Base-by-base conservation (phyloP, 1,284 basidiomycete species). In the Apiotrichum veenhuisii region DNA sequence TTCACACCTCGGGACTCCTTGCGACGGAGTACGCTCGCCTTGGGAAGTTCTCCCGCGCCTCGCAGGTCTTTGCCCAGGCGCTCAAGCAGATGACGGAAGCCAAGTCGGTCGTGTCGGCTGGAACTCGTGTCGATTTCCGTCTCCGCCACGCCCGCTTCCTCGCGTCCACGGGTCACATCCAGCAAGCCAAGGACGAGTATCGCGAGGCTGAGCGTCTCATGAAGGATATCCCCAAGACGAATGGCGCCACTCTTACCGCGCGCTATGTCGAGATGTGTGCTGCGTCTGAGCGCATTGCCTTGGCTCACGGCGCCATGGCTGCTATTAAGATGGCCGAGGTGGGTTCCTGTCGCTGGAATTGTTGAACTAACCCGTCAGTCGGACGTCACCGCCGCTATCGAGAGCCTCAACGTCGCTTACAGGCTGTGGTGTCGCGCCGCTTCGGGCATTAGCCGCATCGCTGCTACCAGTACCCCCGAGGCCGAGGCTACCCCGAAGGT, bases 361-460 rank as follows among this genome's bases (percentile, higher is more conserved):
- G 1, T 33, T 17, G n/a, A 36, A 14, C 52, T 51, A 51, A 57
- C 54, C 20, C 34, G 15, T 34, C 66, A 93, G 89, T 84, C 86
- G 45, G 84, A 93, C 52, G 78, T 85, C 0, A 77, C 82, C 0
- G 74, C 80, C 0, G 83, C 86, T 0, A 70, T 92, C 18, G 79
- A 82, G 25, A 82, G 82, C 18, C 80, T 87, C 52, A 77, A 87
- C 12, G 87, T 89, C 62, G 83, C 88, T 0, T 80, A 92, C 59
- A 83, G 91, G 4, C 77, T 94, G 1, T 90, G 85, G 82, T 88
- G 87, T 64, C 84, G 89, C 34, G 89, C 89, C 1, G 78, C 86
- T 1, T 87, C 89, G 33, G 83, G 84, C 1, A 72, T 93, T 0
- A 76, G 83, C 4, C 85, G 88, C 11, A 77, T 91, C 8, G 80